phyloP scores from a whole-genome alignment of 129 eudicot species.

The Pittosporum tobira region DNA sequence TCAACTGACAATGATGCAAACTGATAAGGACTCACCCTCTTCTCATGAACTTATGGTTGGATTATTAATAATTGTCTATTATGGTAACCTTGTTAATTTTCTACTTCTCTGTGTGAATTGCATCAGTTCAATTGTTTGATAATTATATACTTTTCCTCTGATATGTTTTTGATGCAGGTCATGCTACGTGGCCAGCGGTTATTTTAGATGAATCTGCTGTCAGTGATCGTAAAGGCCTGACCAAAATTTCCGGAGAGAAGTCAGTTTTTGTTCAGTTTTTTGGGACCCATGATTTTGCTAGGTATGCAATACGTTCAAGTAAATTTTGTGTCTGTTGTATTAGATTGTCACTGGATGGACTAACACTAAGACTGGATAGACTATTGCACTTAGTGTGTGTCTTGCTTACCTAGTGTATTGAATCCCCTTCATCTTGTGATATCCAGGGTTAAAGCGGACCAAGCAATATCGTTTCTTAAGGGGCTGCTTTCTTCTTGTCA shows the following conservation, averaged over 20 bases:
- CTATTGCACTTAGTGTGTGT: too few species aligned
- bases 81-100: not conserved
- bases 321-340: not conserved
- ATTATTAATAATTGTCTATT: not conserved
- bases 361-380: too few species aligned
- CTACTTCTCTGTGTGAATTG: not conserved
- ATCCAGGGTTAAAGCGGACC: slow-evolving; percentile 63
- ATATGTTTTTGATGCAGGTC: slow-evolving; percentile 42
- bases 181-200: slow-evolving; percentile 92
- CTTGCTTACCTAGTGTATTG: slow-evolving; percentile 9
- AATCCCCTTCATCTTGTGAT: slow-evolving; percentile 13
- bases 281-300: slow-evolving; percentile 98
- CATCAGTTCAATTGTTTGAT: slow-evolving; percentile 3
- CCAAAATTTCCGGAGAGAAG: slow-evolving; percentile 61
- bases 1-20: too few species aligned
- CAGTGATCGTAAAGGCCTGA: slow-evolving; percentile 61
- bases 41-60: not conserved
- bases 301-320: slow-evolving; percentile 26
- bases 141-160: not conserved
- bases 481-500: slow-evolving; percentile 86
- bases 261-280: slow-evolving; percentile 88
- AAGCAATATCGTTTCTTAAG: slow-evolving; percentile 71
- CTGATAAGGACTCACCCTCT: not conserved
- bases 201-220: slow-evolving; percentile 69
- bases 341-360: not conserved